A percentile compares a stretch with the other conserved stretches of the same genome.
These are phyloP conservation scores for Kingdonia uniflora DNA, from an alignment of 164 flowering plant genomes.

Conservation along the genomic window DNA sequence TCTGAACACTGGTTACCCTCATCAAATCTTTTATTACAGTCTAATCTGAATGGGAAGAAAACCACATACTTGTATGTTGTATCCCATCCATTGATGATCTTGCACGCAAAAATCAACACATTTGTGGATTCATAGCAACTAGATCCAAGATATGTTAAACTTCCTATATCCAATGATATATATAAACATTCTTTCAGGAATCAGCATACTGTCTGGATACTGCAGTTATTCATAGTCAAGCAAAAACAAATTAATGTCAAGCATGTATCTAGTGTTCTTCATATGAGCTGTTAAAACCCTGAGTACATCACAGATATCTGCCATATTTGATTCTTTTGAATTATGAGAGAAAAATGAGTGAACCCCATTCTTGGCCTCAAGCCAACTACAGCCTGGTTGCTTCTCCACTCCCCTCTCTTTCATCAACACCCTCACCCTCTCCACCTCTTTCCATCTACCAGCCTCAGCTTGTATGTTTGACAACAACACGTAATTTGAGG, in stretches of 20 bases:
- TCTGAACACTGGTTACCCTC: no score
- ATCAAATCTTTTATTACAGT: no score
- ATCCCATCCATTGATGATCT: no score
- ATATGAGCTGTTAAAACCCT: neutral
- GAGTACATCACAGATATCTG: constrained; percentile 1
- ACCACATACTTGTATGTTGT: no score
- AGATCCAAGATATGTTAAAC: no score
- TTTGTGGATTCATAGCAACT: no score
- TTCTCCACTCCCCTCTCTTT: constrained; percentile 1
- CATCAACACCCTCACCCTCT: constrained; percentile 5
- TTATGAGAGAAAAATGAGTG: constrained; percentile 5
- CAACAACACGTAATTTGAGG: constrained; percentile 1
- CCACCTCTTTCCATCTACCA: constrained; percentile 4
- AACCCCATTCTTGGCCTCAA: constrained; percentile 2
- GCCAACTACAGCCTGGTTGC: constrained; percentile 3
- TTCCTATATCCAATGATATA: no score
- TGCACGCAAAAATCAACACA: no score
- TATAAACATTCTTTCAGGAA: no score
- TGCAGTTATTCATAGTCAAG: neutral
- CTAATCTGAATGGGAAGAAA: no score
- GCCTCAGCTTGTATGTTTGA: constrained; percentile 7
- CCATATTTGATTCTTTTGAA: neutral
- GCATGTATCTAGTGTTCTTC: neutral
- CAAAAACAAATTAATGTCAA: neutral
- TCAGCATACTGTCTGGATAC: no score